A percentile compares a stretch with the other conserved stretches of the same genome.
phyloP scores from a whole-genome alignment of 768 basidiomycete genomes.

The Leucogyrophana mollusca region DNA sequence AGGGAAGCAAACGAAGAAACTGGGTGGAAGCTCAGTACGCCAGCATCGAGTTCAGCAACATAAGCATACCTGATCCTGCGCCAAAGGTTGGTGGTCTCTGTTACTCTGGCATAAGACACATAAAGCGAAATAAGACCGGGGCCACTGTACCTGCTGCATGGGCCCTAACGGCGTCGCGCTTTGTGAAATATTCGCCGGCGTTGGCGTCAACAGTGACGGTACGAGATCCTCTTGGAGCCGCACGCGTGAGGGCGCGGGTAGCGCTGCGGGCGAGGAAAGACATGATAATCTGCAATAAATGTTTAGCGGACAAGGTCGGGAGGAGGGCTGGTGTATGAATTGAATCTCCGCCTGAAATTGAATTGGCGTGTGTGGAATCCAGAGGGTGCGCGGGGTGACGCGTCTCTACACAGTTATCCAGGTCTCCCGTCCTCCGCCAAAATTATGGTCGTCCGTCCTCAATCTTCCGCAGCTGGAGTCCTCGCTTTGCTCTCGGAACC shows the following conservation, averaged over 20 bases:
- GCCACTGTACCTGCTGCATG: conserved; percentile 58
- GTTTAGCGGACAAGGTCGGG: conserved; percentile 25
- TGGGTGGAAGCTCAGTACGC: conserved; percentile 24
- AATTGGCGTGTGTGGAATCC: conserved; percentile 8
- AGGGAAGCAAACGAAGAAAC: conserved; percentile 75
- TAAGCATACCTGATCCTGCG: conserved; percentile 74
- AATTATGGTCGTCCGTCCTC: conserved; percentile 65
- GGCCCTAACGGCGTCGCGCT: conserved; percentile 56
- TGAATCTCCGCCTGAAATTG: conserved; percentile 26
- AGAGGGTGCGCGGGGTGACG: conserved; percentile 53
- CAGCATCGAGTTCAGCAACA: background rate
- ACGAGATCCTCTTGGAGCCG: conserved; percentile 31
- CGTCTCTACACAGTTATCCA: conserved; percentile 27
- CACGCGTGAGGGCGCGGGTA: conserved; percentile 47
- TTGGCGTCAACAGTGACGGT: conserved; percentile 40
- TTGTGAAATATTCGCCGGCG: conserved; percentile 43
- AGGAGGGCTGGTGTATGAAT: conserved; percentile 17
- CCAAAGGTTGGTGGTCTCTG: conserved; percentile 81
- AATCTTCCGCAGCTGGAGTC: conserved; percentile 85
- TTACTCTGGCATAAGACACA: conserved; percentile 9
- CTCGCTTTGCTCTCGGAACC: conserved; percentile 91
- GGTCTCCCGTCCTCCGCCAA: conserved; percentile 8
- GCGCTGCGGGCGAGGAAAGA: conserved; percentile 49
- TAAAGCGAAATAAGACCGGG: conserved; percentile 6
- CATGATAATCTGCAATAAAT: conserved; percentile 32